Base-by-base conservation (phyloP, 768 basidiomycete species). In the Calvatia gigantea region DNA sequence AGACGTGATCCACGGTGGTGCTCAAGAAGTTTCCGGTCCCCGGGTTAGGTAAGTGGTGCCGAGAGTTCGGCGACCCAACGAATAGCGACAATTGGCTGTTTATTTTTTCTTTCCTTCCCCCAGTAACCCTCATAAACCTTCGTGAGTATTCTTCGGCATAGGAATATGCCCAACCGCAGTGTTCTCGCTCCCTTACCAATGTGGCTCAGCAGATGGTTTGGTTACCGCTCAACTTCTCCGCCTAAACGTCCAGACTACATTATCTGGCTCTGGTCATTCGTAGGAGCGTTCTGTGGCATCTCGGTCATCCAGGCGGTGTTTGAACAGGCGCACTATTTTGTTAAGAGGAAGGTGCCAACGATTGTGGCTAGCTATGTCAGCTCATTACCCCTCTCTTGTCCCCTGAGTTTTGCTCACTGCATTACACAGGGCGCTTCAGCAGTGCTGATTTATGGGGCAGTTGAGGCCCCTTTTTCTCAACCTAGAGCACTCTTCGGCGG, bases 381-480 rank as follows among this genome's bases (percentile, higher is more conserved):
- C 12, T 12, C 32, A 21, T 5, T 39, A 23, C 41, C 19, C 6
- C 28, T 48, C 19, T 29, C 39, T 28, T 12, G 2, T 17, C 14
- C 49, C 11, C 21, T 53, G 9, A 45, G 19, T 46, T 27, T 44
- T 9, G 1, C 15, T 9, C 21, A 38, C 15, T 21, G 11, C 28
- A n/a, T 6, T 61, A 17, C 21, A 3, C 38, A 83, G 83, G 82
- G 78, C 19, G 81, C 81, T 21, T 77, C 78, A 9, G 82, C 82
- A 5, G 76, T 82, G 7, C 70, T 84, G 41, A 73, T 80, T 28
- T 83, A 81, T 56, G 81, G 79, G 15, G 72, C 75, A 2, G 72
- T 83, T 46, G 80, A 84, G 19, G 69, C 73, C 4, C 81, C 81
- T 6, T 63, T 83, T 35, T 76, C 79, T 0, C 82, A 84, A 65